Evolutionary conservation across 768 basidiomycete species (phyloP).

Genomic region (Naganishia vaughanmartiniae): DNA sequence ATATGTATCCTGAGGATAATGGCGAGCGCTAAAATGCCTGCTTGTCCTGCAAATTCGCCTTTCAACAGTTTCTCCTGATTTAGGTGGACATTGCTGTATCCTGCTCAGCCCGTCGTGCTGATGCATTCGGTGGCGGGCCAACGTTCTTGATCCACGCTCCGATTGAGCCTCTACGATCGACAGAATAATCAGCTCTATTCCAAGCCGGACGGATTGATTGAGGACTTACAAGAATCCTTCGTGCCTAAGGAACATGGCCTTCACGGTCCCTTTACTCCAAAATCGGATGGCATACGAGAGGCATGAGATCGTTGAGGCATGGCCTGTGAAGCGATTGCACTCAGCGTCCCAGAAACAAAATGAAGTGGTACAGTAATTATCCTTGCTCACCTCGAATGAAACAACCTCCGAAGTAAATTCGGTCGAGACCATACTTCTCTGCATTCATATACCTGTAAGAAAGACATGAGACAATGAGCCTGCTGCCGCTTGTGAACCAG

Average conservation of each 20-base stretch:
- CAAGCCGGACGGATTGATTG: background rate
- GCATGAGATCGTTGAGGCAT: slow-evolving; percentile 93
- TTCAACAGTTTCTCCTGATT: background rate
- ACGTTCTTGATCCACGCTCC: slow-evolving; percentile 99
- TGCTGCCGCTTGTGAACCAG: slow-evolving; percentile 18
- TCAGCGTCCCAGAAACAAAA: background rate
- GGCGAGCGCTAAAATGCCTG: background rate
- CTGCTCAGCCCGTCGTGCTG: background rate
- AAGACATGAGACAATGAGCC: slow-evolving; percentile 31
- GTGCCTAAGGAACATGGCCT: slow-evolving; percentile 92
- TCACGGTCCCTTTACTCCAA: slow-evolving; percentile 97
- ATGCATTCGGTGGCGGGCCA: slow-evolving; percentile 50
- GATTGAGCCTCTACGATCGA: slow-evolving; percentile 68
- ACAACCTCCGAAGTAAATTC: slow-evolving; percentile 98
- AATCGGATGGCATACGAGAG: slow-evolving; percentile 98
- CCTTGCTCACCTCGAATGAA: slow-evolving; percentile 71
- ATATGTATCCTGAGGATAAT: background rate
- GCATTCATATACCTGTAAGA: slow-evolving; percentile 90
- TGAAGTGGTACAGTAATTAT: slow-evolving; percentile 55
- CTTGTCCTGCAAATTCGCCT: background rate
- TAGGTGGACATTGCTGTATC: background rate
- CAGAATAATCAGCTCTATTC: slow-evolving; percentile 3
- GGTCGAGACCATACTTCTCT: slow-evolving; percentile 92
- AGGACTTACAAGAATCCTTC: slow-evolving; percentile 89
- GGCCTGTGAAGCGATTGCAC: slow-evolving; percentile 57